Conservation (phyloP, 305 asterid species). For the Fraxinus platypoda region DNA sequence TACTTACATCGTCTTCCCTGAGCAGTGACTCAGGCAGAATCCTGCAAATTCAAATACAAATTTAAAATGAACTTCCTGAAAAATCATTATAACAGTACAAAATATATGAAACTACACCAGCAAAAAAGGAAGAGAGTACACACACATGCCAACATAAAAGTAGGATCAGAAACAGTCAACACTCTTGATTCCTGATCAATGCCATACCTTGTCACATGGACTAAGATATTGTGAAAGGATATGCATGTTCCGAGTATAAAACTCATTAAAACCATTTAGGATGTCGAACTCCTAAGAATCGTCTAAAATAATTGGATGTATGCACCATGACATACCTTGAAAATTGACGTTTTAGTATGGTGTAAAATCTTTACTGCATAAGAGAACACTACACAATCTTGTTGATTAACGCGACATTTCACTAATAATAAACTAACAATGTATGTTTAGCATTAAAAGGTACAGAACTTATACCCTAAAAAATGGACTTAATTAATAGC, state of each 20-base stretch:
- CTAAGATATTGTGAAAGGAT: not conserved
- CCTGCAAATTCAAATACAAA: conserved; percentile 44
- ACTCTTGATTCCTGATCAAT: not conserved
- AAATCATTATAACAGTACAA: not conserved
- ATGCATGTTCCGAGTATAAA: not conserved
- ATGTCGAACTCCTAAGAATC: not conserved
- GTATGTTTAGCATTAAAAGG: not conserved
- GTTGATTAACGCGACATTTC: not conserved
- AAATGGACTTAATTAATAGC: not conserved
- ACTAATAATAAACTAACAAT: not conserved
- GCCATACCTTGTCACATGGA: not conserved
- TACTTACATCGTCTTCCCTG: conserved; percentile 81
- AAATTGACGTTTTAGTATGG: not conserved
- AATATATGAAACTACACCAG: not conserved
- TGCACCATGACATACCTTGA: not conserved
- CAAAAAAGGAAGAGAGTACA: not conserved
- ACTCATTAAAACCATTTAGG: not conserved
- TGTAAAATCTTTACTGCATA: not conserved
- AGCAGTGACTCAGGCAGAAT: conserved; percentile 60
- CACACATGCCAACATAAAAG: not conserved
- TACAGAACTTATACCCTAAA: not conserved
- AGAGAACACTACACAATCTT: not conserved
- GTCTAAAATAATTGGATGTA: not conserved
- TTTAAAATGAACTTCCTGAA: not conserved
- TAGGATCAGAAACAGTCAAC: not conserved